Conservation (phyloP, 192 early-diverging fungal genomes). For the Coemansia sp. region DNA sequence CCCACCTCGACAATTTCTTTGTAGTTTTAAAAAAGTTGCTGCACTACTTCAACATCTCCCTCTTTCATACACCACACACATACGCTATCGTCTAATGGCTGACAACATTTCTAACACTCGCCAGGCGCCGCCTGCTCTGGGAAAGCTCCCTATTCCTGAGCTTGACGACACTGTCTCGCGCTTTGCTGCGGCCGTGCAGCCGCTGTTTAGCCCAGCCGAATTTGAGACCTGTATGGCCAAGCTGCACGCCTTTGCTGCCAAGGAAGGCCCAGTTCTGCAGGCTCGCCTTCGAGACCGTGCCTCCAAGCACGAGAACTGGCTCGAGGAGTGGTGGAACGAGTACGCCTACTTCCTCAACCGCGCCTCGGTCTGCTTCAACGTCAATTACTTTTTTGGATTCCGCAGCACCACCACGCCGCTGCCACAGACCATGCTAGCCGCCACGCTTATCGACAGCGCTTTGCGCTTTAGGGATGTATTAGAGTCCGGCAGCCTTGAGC, state of each 20-base stretch:
- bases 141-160: slow-evolving; percentile 57
- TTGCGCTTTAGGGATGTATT: slow-evolving; percentile 60
- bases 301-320: slow-evolving; percentile 41
- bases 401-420: slow-evolving; percentile 36
- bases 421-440: slow-evolving; percentile 56
- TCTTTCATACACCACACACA: neutral
- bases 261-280: slow-evolving; percentile 50
- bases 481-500: slow-evolving; percentile 61
- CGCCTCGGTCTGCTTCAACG: slow-evolving; percentile 50
- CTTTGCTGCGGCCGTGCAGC: slow-evolving; percentile 52
- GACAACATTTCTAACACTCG: slow-evolving; percentile 15
- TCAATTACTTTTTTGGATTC: slow-evolving; percentile 56
- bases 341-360: slow-evolving; percentile 56
- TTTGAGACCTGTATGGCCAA: slow-evolving; percentile 51
- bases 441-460: slow-evolving; percentile 63
- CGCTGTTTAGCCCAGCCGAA: slow-evolving; percentile 52
- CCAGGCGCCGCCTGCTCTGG: slow-evolving; percentile 21
- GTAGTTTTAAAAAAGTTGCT: neutral
- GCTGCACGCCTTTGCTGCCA: slow-evolving; percentile 50
- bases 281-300: slow-evolving; percentile 51
- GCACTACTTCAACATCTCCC: neutral
- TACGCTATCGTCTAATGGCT: neutral
- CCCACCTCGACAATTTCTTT: neutral
- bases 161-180: slow-evolving; percentile 56
- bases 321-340: slow-evolving; percentile 56